Base-by-base conservation (phyloP, 768 basidiomycete species). In the Pisolithus tinctorius region DNA sequence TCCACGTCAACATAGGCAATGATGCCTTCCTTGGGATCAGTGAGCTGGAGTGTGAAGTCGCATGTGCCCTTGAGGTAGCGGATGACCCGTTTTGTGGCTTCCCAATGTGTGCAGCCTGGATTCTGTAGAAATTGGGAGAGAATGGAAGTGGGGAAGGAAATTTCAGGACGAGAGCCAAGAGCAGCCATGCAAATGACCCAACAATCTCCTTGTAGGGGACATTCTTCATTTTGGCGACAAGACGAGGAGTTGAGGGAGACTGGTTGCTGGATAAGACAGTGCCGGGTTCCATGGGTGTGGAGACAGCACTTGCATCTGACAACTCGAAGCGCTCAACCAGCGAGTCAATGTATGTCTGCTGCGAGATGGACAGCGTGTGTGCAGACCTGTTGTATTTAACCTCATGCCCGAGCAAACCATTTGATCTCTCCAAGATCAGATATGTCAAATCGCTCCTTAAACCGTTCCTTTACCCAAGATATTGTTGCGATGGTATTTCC, bases 341-440 rank as follows among this genome's bases (percentile, higher is more conserved):
- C 0, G 5, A 26, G 20, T 62, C 49, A 16, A 73, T 60, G 37
- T 69, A 73, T 9, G 55, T 55, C 0, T 50, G 45, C 43, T 70
- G 70, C 6, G 52, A 64, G 8, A 73, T 44, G 11, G 61, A 54
- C 10, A 74, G 54, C 1, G 53, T 49, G 8, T 60, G 57, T 9
- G 52, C 26, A 4, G 54, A 23, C 2, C 48, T 14, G 47, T 65
- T 51, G 4, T 60, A 55, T 0, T 48, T 47, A 16, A 75, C 50
- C 31, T 67, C 59, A 23, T 72, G 59, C 7, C 70, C 70, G 9
- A 74, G 54, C 10, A 73, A n/a, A 53, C 54, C 61, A 65, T 25
- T 43, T 55, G 17, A 43, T 43, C 17, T 16, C 13, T 16, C 20
- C 13, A 11, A 74, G 45, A 27, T 62, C 58, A 0, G 63, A 68